These are phyloP conservation scores for Carex scoparia DNA, from an alignment of 176 grass and related monocot genomes.

Conservation along the genomic window DNA sequence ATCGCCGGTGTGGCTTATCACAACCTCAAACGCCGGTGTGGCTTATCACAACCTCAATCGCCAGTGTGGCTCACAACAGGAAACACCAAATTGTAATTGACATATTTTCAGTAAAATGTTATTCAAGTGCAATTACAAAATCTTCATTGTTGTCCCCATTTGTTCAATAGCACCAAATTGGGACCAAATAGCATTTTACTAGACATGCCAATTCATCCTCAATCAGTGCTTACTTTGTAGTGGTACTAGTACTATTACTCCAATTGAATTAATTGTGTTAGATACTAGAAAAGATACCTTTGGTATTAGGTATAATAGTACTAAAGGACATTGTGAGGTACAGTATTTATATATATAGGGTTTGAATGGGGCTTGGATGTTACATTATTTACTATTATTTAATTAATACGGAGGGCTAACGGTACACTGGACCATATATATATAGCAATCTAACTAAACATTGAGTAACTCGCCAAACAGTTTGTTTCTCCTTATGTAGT, in stretches of 20 bases:
- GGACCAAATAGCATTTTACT: neutral
- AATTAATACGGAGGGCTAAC: neutral
- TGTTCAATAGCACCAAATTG: conserved; percentile 3
- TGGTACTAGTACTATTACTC: neutral
- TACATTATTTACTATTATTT: too few species aligned
- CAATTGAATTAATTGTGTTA: neutral
- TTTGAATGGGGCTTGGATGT: neutral
- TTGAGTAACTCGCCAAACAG: neutral
- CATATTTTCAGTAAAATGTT: neutral
- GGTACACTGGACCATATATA: too few species aligned
- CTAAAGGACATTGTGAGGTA: neutral
- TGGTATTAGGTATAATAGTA: neutral
- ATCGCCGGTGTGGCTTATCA: too few species aligned
- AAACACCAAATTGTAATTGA: neutral
- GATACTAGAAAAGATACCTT: neutral
- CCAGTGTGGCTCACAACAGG: neutral
- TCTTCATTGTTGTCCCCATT: neutral
- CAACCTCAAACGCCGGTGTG: too few species aligned
- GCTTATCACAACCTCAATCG: too few species aligned
- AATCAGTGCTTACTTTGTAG: neutral
- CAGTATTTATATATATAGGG: neutral
- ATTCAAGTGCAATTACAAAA: neutral
- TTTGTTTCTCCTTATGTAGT: neutral
- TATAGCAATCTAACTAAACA: neutral
- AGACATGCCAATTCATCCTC: neutral